These are phyloP conservation scores for Neurospora sp. DNA, from an alignment of 495 filamentous ascomycete genomes.

Conservation along the genomic window DNA sequence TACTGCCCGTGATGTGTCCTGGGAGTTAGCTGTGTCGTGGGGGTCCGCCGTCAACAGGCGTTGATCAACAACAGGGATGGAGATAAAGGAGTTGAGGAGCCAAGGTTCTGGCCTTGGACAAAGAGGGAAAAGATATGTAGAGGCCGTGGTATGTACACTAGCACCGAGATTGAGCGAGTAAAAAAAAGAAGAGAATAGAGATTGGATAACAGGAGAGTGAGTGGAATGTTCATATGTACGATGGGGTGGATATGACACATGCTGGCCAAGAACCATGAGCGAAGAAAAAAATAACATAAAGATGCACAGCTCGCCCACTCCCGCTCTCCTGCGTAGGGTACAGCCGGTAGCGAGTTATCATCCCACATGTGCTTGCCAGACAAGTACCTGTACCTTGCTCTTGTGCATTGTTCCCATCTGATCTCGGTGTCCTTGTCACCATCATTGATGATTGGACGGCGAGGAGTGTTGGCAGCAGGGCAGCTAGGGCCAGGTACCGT, in stretches of 20 bases:
- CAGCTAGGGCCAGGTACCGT: neutral
- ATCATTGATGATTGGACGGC: neutral
- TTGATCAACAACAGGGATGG: neutral
- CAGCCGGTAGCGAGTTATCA: neutral
- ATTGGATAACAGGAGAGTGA: neutral
- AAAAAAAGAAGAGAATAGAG: neutral
- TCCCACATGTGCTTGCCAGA: neutral
- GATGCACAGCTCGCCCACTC: neutral
- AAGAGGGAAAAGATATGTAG: neutral
- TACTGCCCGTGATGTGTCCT: neutral
- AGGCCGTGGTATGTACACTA: neutral
- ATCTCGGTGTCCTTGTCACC: neutral
- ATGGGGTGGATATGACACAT: neutral
- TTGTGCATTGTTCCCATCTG: neutral
- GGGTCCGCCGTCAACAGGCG: neutral
- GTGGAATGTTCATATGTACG: neutral
- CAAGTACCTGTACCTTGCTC: neutral
- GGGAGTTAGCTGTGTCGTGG: neutral
- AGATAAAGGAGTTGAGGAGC: neutral
- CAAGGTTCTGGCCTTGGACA: neutral
- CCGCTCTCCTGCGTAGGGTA: neutral
- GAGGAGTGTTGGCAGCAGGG: neutral
- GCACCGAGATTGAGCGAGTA: neutral
- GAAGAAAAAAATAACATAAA: neutral
- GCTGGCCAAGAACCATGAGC: neutral